Percentiles rank a stretch among this genome's conserved stretches.
Evolutionary conservation across 192 early-diverging fungal genomes (phyloP).

Genomic region (Coemansia brasiliensis): DNA sequence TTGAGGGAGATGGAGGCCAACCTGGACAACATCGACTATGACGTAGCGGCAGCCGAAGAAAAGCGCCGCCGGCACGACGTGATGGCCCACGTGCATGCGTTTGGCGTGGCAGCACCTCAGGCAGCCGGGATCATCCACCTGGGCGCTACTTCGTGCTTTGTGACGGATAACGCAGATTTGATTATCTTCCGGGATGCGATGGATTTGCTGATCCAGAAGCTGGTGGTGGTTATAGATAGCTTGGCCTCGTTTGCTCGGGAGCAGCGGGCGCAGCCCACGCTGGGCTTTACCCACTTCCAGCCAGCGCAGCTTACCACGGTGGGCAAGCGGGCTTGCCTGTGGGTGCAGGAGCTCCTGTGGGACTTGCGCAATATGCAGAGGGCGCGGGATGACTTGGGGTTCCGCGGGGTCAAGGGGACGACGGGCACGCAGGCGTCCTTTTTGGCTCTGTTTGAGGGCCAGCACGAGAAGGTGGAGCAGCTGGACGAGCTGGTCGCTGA

Average conservation of each 20-base stretch:
- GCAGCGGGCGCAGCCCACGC: constrained; percentile 85
- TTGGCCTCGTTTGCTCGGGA: constrained; percentile 75
- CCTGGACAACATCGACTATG: constrained; percentile 87
- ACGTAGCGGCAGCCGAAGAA: constrained; percentile 85
- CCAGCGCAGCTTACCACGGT: constrained; percentile 98
- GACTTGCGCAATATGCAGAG: constrained; percentile 93
- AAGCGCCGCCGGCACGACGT: constrained; percentile 95
- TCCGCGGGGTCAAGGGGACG: constrained; percentile 97
- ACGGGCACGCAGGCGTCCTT: constrained; percentile 99
- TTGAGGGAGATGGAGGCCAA: constrained; percentile 88
- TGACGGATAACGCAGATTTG: constrained; percentile 99
- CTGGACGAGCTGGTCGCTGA: constrained; percentile 90
- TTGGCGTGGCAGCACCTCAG: constrained; percentile 78
- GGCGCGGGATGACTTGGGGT: constrained; percentile 82
- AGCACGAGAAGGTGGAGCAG: constrained; percentile 90
- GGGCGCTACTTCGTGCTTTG: constrained; percentile 98
- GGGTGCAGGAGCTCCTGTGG: constrained; percentile 96
- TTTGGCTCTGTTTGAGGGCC: constrained; percentile 89
- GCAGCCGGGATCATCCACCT: constrained; percentile 97
- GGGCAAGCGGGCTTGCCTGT: constrained; percentile 93
- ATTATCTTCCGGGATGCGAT: constrained; percentile 94
- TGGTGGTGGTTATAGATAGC: constrained; percentile 78
- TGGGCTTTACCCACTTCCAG: constrained; percentile 99
- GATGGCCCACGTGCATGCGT: constrained; percentile 99
- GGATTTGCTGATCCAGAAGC: constrained; percentile 88